phyloP scores from a whole-genome alignment of 2,329 filamentous ascomycete species.

The Xylaria sp. region DNA sequence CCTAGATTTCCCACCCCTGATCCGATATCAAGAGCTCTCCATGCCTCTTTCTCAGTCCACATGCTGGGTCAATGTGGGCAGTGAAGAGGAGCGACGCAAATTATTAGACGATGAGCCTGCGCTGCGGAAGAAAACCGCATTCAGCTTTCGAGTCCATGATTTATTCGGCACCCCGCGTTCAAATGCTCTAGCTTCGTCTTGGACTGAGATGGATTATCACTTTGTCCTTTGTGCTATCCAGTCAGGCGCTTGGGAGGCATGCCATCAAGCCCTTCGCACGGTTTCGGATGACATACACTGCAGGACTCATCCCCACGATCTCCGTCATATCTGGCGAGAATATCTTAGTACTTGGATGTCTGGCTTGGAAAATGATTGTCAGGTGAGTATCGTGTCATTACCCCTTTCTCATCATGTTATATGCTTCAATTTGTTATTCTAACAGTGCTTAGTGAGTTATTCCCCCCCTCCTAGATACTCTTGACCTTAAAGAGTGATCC shows the following conservation, averaged over 20 bases:
- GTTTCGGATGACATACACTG: constrained; percentile 43
- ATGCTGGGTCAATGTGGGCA: constrained; percentile 37
- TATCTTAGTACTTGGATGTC: constrained; percentile 36
- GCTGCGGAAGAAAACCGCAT: constrained; percentile 31
- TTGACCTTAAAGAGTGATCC: background rate
- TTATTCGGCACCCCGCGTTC: constrained; percentile 41
- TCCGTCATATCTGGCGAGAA: constrained; percentile 26
- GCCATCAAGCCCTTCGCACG: constrained; percentile 41
- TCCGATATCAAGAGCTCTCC: constrained; percentile 44
- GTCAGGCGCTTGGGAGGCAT: constrained; percentile 40
- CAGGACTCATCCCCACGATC: constrained; percentile 22
- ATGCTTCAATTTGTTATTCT: constrained; percentile 13
- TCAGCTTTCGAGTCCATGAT: constrained; percentile 40
- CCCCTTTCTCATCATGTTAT: background rate
- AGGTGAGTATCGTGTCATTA: constrained; percentile 22
- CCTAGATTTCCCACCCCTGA: constrained; percentile 40
- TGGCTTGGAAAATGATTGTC: constrained; percentile 36
- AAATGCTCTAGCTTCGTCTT: constrained; percentile 36
- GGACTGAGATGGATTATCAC: constrained; percentile 44
- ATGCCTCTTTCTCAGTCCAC: constrained; percentile 43
- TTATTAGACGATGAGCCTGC: constrained; percentile 23
- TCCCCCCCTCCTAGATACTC: background rate
- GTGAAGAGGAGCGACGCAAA: constrained; percentile 39
- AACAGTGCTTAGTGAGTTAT: constrained; percentile 27
- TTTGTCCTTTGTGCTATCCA: constrained; percentile 44